These are phyloP conservation scores for Populus tomentosa DNA, from an alignment of 441 rosid species.

Conservation along the genomic window DNA sequence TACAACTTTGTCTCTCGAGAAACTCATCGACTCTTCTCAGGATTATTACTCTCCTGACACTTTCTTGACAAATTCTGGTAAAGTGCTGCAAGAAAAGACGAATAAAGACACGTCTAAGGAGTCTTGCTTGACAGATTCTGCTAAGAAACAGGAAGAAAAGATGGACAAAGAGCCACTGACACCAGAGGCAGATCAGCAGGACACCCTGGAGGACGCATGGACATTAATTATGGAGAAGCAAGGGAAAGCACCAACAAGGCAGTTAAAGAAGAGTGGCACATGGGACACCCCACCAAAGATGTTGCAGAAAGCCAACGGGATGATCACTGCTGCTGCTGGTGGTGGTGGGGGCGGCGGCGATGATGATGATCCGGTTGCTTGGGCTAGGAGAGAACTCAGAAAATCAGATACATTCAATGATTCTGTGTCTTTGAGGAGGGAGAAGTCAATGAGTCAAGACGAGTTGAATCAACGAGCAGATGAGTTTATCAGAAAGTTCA, in stretches of 20 bases:
- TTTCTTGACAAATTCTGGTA: not conserved
- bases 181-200: conserved; percentile 21
- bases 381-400: conserved; percentile 29
- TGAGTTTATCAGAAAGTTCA: conserved; percentile 62
- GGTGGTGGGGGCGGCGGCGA: conserved; percentile 5
- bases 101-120: not conserved
- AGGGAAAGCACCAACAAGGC: conserved; percentile 39
- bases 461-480: conserved; percentile 72
- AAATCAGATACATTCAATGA: conserved; percentile 35
- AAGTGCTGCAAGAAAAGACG: not conserved
- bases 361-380: conserved; percentile 17
- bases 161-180: conserved; percentile 13
- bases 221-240: conserved; percentile 50
- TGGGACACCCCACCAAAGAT: conserved; percentile 29
- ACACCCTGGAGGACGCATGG: conserved; percentile 63
- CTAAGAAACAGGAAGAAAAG: conserved; percentile 14
- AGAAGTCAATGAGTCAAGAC: conserved; percentile 63
- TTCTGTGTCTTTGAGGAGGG: conserved; percentile 37
- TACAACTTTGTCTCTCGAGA: not conserved
- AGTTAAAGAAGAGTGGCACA: conserved; percentile 45
- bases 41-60: conserved; percentile 13
- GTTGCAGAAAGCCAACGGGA: conserved; percentile 11
- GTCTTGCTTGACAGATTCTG: not conserved
- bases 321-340: not conserved
- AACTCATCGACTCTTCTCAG: conserved; percentile 3